phyloP scores from a whole-genome alignment of 352 stramenopile genomes.

The Phytopythium helicoides region DNA sequence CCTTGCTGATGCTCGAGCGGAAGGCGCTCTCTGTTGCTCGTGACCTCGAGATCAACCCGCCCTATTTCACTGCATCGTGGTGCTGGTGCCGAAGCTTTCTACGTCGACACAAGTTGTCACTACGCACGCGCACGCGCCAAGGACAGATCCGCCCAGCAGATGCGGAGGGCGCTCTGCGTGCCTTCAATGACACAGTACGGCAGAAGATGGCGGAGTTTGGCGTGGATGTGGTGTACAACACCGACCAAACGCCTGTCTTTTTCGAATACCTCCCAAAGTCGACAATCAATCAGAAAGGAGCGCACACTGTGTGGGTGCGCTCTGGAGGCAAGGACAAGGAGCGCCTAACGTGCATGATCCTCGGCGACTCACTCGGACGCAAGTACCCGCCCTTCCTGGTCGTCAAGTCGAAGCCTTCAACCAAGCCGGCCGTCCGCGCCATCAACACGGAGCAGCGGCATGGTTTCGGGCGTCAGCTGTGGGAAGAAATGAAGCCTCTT shows the following conservation, averaged over 20 bases:
- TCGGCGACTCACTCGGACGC: slow-evolving; percentile 12
- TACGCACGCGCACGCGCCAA: background rate
- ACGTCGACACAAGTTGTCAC: background rate
- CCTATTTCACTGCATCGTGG: no score
- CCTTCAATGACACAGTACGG: background rate
- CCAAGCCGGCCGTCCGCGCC: slow-evolving; percentile 2
- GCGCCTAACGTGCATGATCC: slow-evolving; percentile 11
- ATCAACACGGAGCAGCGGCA: slow-evolving; percentile 16
- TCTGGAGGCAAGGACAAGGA: slow-evolving; percentile 9
- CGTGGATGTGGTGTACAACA: background rate
- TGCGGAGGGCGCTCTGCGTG: background rate
- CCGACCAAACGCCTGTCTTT: slow-evolving; percentile 11
- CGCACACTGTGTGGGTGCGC: slow-evolving; percentile 5
- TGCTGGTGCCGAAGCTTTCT: background rate
- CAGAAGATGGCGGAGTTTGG: background rate
- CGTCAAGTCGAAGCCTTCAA: slow-evolving; percentile 13
- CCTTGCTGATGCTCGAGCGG: background rate
- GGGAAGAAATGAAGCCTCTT: background rate
- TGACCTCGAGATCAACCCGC: background rate
- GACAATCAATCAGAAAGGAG: slow-evolving; percentile 4
- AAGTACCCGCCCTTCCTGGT: slow-evolving; percentile 24
- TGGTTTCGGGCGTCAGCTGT: slow-evolving; percentile 11
- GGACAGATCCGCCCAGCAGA: background rate
- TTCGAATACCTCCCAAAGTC: slow-evolving; percentile 12
- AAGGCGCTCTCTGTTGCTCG: background rate